Base-by-base conservation (phyloP, 164 flowering plant species). In the Vitis vinifera region DNA sequence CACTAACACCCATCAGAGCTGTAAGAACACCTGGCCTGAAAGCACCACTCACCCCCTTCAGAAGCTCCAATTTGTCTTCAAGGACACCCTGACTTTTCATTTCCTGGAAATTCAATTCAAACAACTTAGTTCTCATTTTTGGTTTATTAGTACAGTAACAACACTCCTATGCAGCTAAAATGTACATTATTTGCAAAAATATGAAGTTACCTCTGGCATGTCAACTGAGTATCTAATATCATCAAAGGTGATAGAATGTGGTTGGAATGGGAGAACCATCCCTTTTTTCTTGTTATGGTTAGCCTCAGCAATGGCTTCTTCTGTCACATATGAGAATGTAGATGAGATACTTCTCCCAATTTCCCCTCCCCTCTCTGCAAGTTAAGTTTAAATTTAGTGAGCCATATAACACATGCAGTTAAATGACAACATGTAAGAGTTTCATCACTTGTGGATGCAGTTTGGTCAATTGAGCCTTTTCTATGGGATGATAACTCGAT, bases 11-110 rank as follows among this genome's bases (percentile, higher is more conserved):
- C 92, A 88, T 88, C 5, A 88, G 71, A 62, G 92, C 90, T 29
- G 92, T 88, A 15, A 88, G 84, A 62, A 88, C 88, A 44, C 92
- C 90, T 8, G 92, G 92, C 79, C 88, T 86, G 65, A 88, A 88
- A 47, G 89, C 80, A 31, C 92, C 92, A 75, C 85, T 88, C 17
- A 88, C 85, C 11, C 83, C 84, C 76, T 81, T 83, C 51, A 88
- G 67, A 61, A 88, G 88, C 27, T 71, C 81, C 67, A 88, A 63
- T 53, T 74, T 81, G 27, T 88, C 87, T 44, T 84, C 88, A 1
- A n/a, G 31, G 1, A 80, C 75, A 52, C 92, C 92, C 59, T 83
- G 87, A 2, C 62, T 66, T 77, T 75, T 88, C 92, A 88, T 88
- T 79, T 84, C 89, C 92, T 88, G 76, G 44, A 69, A 29, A 49